Evolutionary conservation across 169 alveolate species (phyloP).

Genomic region (Plasmodium coatneyi): DNA sequence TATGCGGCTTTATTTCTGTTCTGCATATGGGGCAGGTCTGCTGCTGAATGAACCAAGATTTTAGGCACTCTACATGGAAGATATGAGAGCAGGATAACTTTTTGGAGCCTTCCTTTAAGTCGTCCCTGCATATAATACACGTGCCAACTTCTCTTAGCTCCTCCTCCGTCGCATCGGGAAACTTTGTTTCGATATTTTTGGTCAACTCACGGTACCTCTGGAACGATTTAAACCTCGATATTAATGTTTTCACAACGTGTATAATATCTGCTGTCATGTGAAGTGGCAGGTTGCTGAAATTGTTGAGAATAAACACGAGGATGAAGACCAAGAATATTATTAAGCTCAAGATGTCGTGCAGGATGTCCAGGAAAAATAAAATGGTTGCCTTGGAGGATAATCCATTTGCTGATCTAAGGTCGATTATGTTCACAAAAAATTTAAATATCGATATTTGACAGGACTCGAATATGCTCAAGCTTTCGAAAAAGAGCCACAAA

Average conservation of each 20-base stretch:
- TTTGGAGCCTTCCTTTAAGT: constrained; percentile 83
- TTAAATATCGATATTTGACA: constrained; percentile 75
- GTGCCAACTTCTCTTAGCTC: constrained; percentile 87
- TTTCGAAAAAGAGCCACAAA: constrained; percentile 89
- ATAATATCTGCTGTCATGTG: constrained; percentile 90
- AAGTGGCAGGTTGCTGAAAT: constrained; percentile 88
- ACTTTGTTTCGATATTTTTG: constrained; percentile 74
- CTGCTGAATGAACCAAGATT: constrained; percentile 90
- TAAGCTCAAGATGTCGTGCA: constrained; percentile 80
- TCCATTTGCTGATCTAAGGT: constrained; percentile 76
- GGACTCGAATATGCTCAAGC: constrained; percentile 75
- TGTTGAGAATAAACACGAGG: constrained; percentile 85
- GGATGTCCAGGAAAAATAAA: constrained; percentile 79
- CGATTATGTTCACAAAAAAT: constrained; percentile 76
- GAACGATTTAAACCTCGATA: constrained; percentile 72
- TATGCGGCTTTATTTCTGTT: constrained; percentile 67
- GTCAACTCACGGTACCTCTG: constrained; percentile 77
- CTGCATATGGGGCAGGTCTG: constrained; percentile 89
- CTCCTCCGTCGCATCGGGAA: constrained; percentile 87
- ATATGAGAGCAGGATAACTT: constrained; percentile 90
- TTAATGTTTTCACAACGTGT: constrained; percentile 82
- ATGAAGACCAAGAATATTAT: constrained; percentile 72
- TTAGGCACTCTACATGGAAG: constrained; percentile 86
- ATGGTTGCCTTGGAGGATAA: constrained; percentile 79
- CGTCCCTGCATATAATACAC: constrained; percentile 91